A percentile compares a stretch with the other conserved stretches of the same genome.
phyloP scores from a whole-genome alignment of 208 protist genomes.

The Novymonas esmeraldas region DNA sequence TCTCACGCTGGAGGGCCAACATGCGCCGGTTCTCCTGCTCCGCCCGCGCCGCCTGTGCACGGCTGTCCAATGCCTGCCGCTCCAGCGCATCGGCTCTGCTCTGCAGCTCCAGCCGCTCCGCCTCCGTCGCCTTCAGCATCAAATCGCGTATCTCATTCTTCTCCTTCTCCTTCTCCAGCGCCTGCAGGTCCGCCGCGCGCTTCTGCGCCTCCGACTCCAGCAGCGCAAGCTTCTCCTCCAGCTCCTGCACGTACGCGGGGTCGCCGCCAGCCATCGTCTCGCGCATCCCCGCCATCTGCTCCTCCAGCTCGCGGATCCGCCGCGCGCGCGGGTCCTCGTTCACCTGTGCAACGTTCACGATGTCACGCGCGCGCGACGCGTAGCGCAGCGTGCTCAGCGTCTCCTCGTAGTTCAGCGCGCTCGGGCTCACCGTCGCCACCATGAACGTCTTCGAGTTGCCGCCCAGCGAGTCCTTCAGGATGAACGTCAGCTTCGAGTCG shows the following conservation, averaged over 20 bases:
- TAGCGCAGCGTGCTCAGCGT: conserved; percentile 90
- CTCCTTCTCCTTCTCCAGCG: conserved; percentile 53
- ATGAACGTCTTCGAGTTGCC: conserved; percentile 91
- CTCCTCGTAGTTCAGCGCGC: conserved; percentile 63
- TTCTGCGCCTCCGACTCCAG: conserved; percentile 63
- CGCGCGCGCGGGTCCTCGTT: conserved; percentile 68
- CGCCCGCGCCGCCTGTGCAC: conserved; percentile 29
- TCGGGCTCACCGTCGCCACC: conserved; percentile 88
- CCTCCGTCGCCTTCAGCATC: conserved; percentile 51
- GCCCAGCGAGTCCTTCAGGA: conserved; percentile 87
- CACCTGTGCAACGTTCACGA: conserved; percentile 61
- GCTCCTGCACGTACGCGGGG: conserved; percentile 37
- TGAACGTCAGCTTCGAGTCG: conserved; percentile 90
- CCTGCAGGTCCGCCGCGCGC: conserved; percentile 57
- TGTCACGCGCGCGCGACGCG: conserved; percentile 81
- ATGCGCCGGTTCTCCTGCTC: conserved; percentile 29
- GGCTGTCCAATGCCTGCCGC: conserved; percentile 31
- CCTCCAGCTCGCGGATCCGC: conserved; percentile 66
- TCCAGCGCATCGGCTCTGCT: conserved; percentile 23
- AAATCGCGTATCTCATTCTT: conserved; percentile 49
- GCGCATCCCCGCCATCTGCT: conserved; percentile 53
- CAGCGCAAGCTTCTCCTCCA: conserved; percentile 64
- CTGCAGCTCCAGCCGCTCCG: conserved; percentile 34
- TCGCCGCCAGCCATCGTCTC: conserved; percentile 32
- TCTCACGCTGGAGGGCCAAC: no score